Conservation (phyloP, 2,329 filamentous ascomycete species). For the Botryosphaeria dothidea region DNA sequence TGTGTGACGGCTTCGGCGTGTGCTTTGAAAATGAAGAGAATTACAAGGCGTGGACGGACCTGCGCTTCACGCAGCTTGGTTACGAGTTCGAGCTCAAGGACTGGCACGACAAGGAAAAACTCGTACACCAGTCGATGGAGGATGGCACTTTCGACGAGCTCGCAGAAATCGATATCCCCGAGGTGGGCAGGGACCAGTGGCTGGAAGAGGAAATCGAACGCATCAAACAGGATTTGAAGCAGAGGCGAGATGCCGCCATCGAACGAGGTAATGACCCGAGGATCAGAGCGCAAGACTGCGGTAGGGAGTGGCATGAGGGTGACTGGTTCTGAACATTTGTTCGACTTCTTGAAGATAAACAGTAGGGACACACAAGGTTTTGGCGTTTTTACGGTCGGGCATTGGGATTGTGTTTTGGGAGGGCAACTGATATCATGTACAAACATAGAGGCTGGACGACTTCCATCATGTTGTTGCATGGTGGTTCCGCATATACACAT, state of each 20-base stretch:
- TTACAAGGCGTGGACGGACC: slow-evolving; percentile 51
- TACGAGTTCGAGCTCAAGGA: slow-evolving; percentile 43
- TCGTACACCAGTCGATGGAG: slow-evolving; percentile 36
- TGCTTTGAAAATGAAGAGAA: slow-evolving; percentile 57
- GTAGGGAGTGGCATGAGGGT: slow-evolving; percentile 56
- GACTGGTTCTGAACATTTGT: slow-evolving; percentile 51
- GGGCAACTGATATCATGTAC: neutral
- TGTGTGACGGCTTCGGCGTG: slow-evolving; percentile 64
- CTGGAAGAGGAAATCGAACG: slow-evolving; percentile 47
- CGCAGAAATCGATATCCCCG: slow-evolving; percentile 36
- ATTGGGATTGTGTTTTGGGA: neutral
- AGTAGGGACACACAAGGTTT: neutral
- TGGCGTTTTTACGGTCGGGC: neutral
- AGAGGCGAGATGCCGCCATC: slow-evolving; percentile 45
- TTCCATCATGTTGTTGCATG: neutral
- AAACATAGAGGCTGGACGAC: neutral
- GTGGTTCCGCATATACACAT: neutral
- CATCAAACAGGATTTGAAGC: slow-evolving; percentile 42
- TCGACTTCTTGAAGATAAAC: neutral
- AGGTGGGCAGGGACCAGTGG: slow-evolving; percentile 45
- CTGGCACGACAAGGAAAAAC: slow-evolving; percentile 44
- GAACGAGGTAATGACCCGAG: slow-evolving; percentile 53
- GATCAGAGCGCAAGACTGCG: slow-evolving; percentile 54
- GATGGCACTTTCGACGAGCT: slow-evolving; percentile 38
- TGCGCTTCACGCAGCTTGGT: slow-evolving; percentile 45